phyloP scores from a whole-genome alignment of 371 early-diverging fungal genomes.

The Rhizopus stolonifer region DNA sequence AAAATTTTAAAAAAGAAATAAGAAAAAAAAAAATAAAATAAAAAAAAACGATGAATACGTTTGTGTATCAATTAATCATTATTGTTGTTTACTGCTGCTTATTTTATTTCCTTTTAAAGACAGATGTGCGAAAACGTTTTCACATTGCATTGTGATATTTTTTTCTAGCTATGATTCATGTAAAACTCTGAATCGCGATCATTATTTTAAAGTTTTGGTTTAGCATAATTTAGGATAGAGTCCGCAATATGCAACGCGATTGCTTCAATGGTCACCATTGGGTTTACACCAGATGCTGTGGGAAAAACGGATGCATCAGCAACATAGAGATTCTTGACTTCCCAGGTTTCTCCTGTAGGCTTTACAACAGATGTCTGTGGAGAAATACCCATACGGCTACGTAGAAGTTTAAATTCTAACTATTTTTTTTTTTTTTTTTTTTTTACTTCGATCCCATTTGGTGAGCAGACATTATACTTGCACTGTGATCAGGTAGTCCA shows the following conservation, averaged over 20 bases:
- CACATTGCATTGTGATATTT: too few species aligned
- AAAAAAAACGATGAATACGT: too few species aligned
- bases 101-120: too few species aligned
- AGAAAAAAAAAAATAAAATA: too few species aligned
- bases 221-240: too few species aligned
- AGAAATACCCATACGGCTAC: slow-evolving; percentile 62
- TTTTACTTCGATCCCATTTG: slow-evolving; percentile 63
- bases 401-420: not conserved
- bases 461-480: slow-evolving; percentile 41
- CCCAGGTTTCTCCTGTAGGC: slow-evolving; percentile 67
- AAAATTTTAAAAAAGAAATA: too few species aligned
- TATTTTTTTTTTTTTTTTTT: not conserved
- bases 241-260: slow-evolving; percentile 42
- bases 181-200: too few species aligned
- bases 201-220: too few species aligned
- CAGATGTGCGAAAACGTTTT: too few species aligned
- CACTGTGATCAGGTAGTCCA: slow-evolving; percentile 5
- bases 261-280: slow-evolving; percentile 62
- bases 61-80: too few species aligned
- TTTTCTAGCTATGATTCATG: too few species aligned
- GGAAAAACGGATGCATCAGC: slow-evolving; percentile 72
- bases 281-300: slow-evolving; percentile 70
- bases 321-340: slow-evolving; percentile 65
- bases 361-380: slow-evolving; percentile 53
- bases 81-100: too few species aligned